Conservation (phyloP, 352 stramenopile genomes). For the Thalassiosira livingstoniorum region DNA sequence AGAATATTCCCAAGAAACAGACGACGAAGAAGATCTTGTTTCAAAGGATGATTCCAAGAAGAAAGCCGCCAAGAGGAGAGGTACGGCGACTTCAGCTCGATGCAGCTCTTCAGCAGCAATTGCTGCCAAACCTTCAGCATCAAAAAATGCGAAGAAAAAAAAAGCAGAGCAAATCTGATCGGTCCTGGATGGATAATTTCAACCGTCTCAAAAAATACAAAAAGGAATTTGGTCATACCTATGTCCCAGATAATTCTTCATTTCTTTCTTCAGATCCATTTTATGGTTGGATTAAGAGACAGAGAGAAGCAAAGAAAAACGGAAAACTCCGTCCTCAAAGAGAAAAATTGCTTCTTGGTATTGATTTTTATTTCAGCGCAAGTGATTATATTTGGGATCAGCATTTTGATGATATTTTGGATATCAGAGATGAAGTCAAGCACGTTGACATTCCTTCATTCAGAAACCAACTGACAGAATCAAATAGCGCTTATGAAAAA, state of each 20-base stretch:
- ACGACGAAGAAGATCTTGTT: too few species aligned
- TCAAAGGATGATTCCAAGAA: too few species aligned
- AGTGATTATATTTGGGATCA: neutral
- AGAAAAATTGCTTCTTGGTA: neutral
- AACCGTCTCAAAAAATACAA: neutral
- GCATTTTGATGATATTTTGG: neutral
- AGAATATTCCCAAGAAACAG: too few species aligned
- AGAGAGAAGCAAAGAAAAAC: neutral
- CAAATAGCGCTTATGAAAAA: neutral
- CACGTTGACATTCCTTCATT: neutral
- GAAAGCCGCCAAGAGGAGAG: too few species aligned
- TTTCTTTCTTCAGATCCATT: neutral
- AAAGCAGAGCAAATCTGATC: neutral
- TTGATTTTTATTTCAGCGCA: neutral
- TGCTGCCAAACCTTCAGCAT: neutral
- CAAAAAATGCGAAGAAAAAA: neutral
- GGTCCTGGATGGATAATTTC: neutral
- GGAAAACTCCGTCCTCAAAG: neutral
- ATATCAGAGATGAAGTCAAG: neutral
- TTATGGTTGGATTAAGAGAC: neutral
- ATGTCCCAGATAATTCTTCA: neutral
- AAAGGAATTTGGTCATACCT: neutral
- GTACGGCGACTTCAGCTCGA: too few species aligned
- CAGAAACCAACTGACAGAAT: neutral
- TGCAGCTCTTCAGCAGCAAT: neutral